phyloP scores from a whole-genome alignment of 1,139 yeast species.

The Suhomyces coccinellae region DNA sequence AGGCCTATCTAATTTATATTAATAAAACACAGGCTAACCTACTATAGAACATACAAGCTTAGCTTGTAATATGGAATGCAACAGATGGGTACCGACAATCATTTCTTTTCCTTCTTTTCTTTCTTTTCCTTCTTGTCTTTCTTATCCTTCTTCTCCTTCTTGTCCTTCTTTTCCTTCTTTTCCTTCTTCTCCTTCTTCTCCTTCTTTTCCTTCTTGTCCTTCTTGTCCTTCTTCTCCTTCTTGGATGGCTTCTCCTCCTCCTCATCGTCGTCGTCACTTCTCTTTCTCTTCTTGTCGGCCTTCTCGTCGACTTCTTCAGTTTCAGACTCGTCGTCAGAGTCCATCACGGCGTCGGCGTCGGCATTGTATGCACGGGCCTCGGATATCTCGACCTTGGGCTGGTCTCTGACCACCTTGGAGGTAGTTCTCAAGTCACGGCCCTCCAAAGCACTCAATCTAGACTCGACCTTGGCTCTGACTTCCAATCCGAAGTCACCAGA shows the following conservation, averaged over 20 bases:
- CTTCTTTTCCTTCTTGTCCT: constrained; percentile 31
- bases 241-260: constrained; percentile 34
- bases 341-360: constrained; percentile 74
- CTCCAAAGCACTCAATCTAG: constrained; percentile 91
- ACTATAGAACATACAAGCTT: constrained; percentile 13
- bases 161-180: constrained; percentile 49
- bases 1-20: constrained; percentile 9
- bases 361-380: constrained; percentile 90
- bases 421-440: constrained; percentile 91
- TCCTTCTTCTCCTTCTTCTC: constrained; percentile 27
- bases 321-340: constrained; percentile 49
- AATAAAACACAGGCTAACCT: constrained; percentile 15
- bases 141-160: constrained; percentile 47
- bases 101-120: constrained; percentile 44
- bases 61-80: constrained; percentile 12
- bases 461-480: constrained; percentile 91
- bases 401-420: constrained; percentile 70
- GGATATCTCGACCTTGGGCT: constrained; percentile 78
- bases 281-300: constrained; percentile 35
- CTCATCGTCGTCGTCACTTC: constrained; percentile 49
- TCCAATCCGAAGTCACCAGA: constrained; percentile 91
- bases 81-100: constrained; percentile 4
- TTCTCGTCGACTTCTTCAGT: constrained; percentile 48
- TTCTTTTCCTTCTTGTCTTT: constrained; percentile 45
- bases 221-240: constrained; percentile 33